These are phyloP conservation scores for Irineochytrium annulatum DNA, from an alignment of 192 early-diverging fungal species.

Conservation along the genomic window DNA sequence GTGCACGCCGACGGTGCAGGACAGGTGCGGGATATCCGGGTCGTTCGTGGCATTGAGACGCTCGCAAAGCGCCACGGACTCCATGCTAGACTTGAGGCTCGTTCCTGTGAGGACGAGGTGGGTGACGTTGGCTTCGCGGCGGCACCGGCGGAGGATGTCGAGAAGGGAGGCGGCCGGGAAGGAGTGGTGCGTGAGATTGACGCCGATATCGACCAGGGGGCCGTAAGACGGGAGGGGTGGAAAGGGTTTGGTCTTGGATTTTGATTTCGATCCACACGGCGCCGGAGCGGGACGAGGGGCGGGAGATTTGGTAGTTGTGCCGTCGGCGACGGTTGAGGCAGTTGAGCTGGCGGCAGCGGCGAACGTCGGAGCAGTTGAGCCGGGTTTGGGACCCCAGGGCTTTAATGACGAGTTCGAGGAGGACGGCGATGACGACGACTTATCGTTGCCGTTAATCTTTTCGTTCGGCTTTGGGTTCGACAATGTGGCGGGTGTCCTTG, in stretches of 20 bases:
- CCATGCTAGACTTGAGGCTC: slow-evolving; percentile 14
- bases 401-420: no score
- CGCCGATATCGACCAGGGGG: slow-evolving; percentile 36
- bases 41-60: slow-evolving; percentile 5
- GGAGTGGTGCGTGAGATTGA: slow-evolving; percentile 22
- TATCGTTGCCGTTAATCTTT: no score
- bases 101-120: slow-evolving; percentile 34
- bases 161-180: slow-evolving; percentile 7
- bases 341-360: not conserved
- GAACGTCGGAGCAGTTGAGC: no score
- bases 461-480: no score
- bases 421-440: no score
- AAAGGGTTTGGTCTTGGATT: slow-evolving; percentile 2
- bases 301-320: not conserved
- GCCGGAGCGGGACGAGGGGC: not conserved
- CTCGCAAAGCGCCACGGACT: slow-evolving; percentile 13
- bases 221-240: slow-evolving; percentile 17
- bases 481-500: no score
- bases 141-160: slow-evolving; percentile 1
- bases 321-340: not conserved
- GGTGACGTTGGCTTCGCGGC: slow-evolving; percentile 10
- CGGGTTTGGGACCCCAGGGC: no score
- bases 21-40: slow-evolving; percentile 5
- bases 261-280: not conserved
- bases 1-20: slow-evolving; percentile 31